phyloP scores from a whole-genome alignment of 306 rosid genomes.

The Coriaria nepalensis region DNA sequence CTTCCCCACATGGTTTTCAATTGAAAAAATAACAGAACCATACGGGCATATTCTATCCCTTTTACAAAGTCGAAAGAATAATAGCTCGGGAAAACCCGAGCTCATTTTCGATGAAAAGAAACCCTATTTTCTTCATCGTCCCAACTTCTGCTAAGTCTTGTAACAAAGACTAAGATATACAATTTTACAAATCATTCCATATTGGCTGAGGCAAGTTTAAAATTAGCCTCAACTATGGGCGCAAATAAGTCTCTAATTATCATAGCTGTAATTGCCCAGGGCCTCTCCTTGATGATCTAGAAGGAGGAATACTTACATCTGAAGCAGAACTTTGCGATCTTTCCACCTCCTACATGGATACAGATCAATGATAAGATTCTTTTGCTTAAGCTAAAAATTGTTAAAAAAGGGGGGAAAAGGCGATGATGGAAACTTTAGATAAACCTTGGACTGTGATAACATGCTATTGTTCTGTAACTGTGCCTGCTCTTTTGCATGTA shows the following conservation, averaged over 20 bases:
- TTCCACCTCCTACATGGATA: constrained; percentile 41
- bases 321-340: constrained; percentile 20
- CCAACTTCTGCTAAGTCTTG: constrained; percentile 34
- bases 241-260: constrained; percentile 19
- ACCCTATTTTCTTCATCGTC: constrained; percentile 34
- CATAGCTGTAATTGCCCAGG: constrained; percentile 40
- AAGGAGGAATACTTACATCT: constrained; percentile 36
- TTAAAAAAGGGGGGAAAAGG: too few relatives aligned
- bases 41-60: constrained; percentile 28
- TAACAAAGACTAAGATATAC: constrained; percentile 62
- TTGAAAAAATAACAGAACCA: constrained; percentile 76
- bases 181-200: constrained; percentile 57
- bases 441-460: constrained; percentile 29
- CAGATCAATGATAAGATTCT: too few relatives aligned
- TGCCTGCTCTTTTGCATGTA: constrained; percentile 34
- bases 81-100: constrained; percentile 42
- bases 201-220: constrained; percentile 24
- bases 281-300: constrained; percentile 45
- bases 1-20: constrained; percentile 55
- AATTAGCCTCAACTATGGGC: constrained; percentile 17
- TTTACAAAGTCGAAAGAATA: constrained; percentile 58
- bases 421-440: background rate
- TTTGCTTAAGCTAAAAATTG: too few relatives aligned
- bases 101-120: too few relatives aligned
- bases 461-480: constrained; percentile 19